Percentiles rank a stretch among this genome's conserved stretches.
These are phyloP conservation scores for Eimeria necatrix DNA, from an alignment of 169 alveolate species.

Conservation along the genomic window DNA sequence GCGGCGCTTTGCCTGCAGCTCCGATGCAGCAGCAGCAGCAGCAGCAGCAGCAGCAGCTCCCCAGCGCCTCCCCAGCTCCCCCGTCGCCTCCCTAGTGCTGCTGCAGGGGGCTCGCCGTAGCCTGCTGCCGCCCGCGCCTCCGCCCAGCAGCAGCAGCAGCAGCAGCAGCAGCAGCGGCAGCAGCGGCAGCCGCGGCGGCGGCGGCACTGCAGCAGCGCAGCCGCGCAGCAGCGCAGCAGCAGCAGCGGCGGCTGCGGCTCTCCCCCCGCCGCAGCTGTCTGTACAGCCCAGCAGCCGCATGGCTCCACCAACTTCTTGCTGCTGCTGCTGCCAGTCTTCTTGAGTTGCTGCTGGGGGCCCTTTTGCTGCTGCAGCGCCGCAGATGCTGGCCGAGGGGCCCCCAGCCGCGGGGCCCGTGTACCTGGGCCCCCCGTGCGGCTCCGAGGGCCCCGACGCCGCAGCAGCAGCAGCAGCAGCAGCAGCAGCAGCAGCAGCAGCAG, in stretches of 20 bases:
- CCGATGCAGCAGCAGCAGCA: slow-evolving; percentile 45
- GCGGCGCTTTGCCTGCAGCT: background rate
- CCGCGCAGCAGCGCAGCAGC: background rate
- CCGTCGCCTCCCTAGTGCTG: background rate
- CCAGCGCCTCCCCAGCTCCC: background rate
- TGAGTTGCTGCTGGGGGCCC: slow-evolving; percentile 25
- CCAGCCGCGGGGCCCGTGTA: background rate
- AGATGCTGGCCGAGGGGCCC: background rate
- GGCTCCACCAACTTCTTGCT: no score
- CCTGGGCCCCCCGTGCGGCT: background rate
- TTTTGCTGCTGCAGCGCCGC: background rate
- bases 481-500: background rate
- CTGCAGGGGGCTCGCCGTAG: background rate
- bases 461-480: no score
- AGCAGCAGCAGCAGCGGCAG: slow-evolving; percentile 26
- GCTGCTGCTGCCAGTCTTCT: no score
- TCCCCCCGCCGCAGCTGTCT: no score
- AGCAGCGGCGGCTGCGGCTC: no score
- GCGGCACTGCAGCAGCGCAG: slow-evolving; percentile 45
- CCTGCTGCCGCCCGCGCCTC: background rate
- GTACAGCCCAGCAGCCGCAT: no score
- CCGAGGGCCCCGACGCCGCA: no score
- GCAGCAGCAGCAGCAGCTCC: slow-evolving; percentile 39
- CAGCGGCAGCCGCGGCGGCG: background rate
- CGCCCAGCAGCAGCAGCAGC: slow-evolving; percentile 37